A percentile compares a stretch with the other conserved stretches of the same genome.
Evolutionary conservation across 257 asterid species (phyloP).

Genomic region (Thymus quinquecostatus): DNA sequence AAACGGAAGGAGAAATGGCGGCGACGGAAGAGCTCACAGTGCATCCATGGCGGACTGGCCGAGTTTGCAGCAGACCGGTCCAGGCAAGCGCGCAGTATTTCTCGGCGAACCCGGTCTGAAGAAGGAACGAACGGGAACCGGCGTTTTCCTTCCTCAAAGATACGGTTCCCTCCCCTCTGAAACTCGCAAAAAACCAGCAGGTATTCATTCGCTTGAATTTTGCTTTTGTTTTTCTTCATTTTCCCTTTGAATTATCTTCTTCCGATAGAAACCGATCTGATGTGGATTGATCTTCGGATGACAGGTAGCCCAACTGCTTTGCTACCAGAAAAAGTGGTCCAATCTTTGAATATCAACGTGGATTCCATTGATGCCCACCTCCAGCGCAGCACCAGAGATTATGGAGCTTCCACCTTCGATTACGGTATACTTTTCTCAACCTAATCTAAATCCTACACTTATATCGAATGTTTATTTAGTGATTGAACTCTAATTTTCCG

Average conservation of each 20-base stretch:
- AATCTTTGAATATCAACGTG: conserved; percentile 47
- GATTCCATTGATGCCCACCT: conserved; percentile 39
- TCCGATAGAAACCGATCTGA: not conserved
- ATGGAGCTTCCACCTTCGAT: conserved; percentile 23
- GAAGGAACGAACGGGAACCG: conserved; percentile 76
- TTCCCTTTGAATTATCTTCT: no score
- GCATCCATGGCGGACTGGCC: conserved; percentile 46
- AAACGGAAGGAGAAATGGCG: conserved; percentile 34
- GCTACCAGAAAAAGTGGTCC: conserved; percentile 63
- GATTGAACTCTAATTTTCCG: not conserved
- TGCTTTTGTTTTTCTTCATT: not conserved
- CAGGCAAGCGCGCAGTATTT: conserved; percentile 53
- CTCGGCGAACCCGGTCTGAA: conserved; percentile 45
- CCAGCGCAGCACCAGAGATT: conserved; percentile 19
- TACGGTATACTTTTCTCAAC: conserved; percentile 31
- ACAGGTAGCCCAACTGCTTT: conserved; percentile 56
- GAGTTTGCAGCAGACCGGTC: conserved; percentile 34
- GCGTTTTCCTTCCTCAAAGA: conserved; percentile 76
- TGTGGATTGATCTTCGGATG: not conserved
- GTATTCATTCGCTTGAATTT: not conserved
- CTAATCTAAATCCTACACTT: no score
- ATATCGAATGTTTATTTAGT: not conserved
- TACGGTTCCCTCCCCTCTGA: conserved; percentile 38
- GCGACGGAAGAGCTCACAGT: conserved; percentile 8
- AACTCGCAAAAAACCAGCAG: conserved; percentile 56